Base-by-base conservation (phyloP, 2,329 filamentous ascomycete species). In the Pyrenochaeta sp. region DNA sequence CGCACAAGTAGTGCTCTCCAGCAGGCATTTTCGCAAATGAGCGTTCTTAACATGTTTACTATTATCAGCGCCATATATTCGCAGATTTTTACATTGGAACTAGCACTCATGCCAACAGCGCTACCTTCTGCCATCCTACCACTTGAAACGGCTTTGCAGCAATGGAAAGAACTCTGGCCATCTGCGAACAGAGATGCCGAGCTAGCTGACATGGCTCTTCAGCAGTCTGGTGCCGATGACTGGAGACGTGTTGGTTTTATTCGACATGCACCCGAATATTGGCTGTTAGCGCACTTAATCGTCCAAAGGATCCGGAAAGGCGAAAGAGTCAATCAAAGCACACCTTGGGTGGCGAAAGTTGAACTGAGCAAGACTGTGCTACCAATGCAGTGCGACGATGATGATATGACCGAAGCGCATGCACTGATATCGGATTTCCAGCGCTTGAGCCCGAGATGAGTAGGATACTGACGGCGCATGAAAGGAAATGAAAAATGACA, bases 1-100 rank as follows among this genome's bases (percentile, higher is more conserved):
- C 7, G 10, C 39, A 30, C 7, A 10, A 44, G 11, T 9, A 11
- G 7, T 27, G 4, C 15, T 4, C 4, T 20, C 31, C 23, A 30
- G 17, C 18, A 17, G 42, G n/a, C 2, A 27, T 52, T 52, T 17
- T 29, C 42, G 11, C 35, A 46, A 7, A 41, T 52, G 7, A 52
- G 49, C 29, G 36, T 52, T 20, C 37, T 52, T 12, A 46, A 52
- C 27, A 52, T 52, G 49, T 52, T 52, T 20, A 52, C 49, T 3
- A 17, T 52, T 11, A 30, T 52, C n/a, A 33, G 35, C 30, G 49
- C 43, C 11, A 23, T 52, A n/a, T 52, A 46, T 7, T 9, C 30
- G 10, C 43, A 52, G 29, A 17, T 37, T 21, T 42, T 30, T 14
- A 29, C 21, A 11, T 20, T 52, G 18, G 27, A 52, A 17, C 5